phyloP scores from a whole-genome alignment of 2,329 filamentous ascomycete genomes.

The Fusarium vanettenii region DNA sequence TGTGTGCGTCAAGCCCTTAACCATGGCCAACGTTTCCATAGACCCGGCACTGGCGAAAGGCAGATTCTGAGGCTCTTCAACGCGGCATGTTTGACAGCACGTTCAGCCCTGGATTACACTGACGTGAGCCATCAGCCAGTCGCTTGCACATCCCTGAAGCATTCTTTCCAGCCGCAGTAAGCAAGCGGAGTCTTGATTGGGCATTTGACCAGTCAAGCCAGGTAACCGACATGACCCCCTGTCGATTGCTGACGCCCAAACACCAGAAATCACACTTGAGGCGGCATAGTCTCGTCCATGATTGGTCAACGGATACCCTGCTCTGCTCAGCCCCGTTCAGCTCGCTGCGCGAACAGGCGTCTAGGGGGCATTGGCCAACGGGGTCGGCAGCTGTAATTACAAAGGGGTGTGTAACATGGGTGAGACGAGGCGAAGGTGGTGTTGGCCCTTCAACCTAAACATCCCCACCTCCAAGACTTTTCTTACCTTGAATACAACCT shows the following conservation, averaged over 20 bases:
- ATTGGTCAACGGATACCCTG: background rate
- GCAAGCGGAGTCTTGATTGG: background rate
- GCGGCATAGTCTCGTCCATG: background rate
- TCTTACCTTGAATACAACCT: background rate
- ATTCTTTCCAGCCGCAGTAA: background rate
- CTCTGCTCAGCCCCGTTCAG: background rate
- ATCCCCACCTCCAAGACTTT: background rate
- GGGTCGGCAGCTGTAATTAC: background rate
- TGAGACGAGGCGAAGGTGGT: background rate
- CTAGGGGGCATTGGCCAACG: background rate
- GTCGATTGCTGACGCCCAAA: background rate
- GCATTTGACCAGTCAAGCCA: background rate
- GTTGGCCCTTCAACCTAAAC: background rate
- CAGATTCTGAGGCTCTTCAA: background rate
- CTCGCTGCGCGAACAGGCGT: background rate
- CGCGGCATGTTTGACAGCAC: background rate
- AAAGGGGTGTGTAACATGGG: background rate
- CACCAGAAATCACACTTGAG: background rate
- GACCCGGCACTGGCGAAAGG: too few species aligned
- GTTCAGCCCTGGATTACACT: background rate
- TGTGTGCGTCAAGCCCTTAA: too few species aligned
- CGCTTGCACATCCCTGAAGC: background rate
- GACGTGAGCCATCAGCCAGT: background rate
- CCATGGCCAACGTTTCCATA: fast-evolving
- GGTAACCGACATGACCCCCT: background rate